Percentiles rank a stretch among this genome's conserved stretches.
phyloP scores from a whole-genome alignment of 257 asterid genomes.

The Capsicum baccatum region DNA sequence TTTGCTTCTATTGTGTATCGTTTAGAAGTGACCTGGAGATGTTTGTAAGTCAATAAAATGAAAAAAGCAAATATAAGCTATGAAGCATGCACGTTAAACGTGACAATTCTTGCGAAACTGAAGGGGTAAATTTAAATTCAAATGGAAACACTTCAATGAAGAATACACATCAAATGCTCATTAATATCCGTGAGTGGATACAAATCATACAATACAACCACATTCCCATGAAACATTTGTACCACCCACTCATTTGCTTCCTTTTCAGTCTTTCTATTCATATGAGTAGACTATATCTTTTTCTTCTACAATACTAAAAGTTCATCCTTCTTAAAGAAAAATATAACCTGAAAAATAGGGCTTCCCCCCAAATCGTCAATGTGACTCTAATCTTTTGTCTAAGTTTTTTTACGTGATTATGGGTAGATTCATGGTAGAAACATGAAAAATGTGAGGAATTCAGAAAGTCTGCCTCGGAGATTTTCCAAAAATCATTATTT shows the following conservation, averaged over 20 bases:
- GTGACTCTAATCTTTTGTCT: no score
- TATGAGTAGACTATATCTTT: background rate
- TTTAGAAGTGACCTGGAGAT: slow-evolving; percentile 81
- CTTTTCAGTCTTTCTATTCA: background rate
- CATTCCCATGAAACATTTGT: background rate
- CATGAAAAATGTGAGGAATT: no score
- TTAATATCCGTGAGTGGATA: background rate
- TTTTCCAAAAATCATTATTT: no score
- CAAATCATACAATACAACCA: background rate
- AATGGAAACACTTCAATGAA: background rate
- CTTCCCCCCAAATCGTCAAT: background rate
- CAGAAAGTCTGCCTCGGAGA: no score
- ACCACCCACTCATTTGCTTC: background rate
- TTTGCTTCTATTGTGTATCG: slow-evolving; percentile 78
- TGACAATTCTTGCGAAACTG: slow-evolving; percentile 3
- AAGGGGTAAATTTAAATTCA: background rate
- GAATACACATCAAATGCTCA: background rate
- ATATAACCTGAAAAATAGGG: background rate
- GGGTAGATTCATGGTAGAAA: no score
- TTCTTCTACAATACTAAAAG: background rate
- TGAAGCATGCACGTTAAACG: slow-evolving; percentile 11
- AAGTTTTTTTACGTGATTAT: no score
- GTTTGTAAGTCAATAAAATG: slow-evolving; percentile 32
- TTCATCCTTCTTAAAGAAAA: background rate
- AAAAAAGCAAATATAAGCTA: background rate